These are phyloP conservation scores for Ogataea parapolymorpha DNA, from an alignment of 805 yeast species.

Conservation along the genomic window DNA sequence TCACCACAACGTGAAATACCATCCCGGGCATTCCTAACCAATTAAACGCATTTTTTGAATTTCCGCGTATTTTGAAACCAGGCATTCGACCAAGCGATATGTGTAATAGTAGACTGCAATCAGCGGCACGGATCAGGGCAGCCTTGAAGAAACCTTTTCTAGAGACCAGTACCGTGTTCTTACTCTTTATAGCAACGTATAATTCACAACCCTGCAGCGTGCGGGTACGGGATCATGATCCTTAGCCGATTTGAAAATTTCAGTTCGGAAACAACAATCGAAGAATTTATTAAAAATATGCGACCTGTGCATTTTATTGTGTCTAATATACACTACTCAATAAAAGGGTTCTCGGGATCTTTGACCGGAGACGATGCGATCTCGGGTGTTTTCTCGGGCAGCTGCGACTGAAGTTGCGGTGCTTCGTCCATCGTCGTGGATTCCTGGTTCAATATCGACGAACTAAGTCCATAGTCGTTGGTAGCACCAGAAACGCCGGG, in stretches of 20 bases:
- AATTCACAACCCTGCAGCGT: background rate
- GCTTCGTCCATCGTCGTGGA: constrained; percentile 21
- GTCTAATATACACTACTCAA: constrained; percentile 10
- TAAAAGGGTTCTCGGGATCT: constrained; percentile 8
- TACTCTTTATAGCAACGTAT: background rate
- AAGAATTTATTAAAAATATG: background rate
- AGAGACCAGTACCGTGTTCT: background rate
- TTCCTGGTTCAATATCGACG: constrained; percentile 14
- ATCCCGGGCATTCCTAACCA: background rate
- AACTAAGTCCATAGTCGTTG: constrained; percentile 11
- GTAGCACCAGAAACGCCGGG: constrained; percentile 5
- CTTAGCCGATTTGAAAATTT: constrained; percentile 5
- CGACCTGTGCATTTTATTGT: constrained; percentile 1
- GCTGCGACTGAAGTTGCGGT: constrained; percentile 15
- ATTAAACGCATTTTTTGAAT: background rate
- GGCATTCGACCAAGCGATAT: constrained; percentile 1
- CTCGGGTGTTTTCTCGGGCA: constrained; percentile 5
- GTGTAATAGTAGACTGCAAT: too few species aligned
- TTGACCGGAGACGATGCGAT: constrained; percentile 9
- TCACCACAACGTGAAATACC: constrained; percentile 1
- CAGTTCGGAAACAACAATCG: background rate
- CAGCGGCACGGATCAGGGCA: too few species aligned
- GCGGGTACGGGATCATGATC: background rate
- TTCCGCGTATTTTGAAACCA: background rate
- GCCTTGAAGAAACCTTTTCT: too few species aligned